Percentiles rank a stretch among this genome's conserved stretches.
phyloP scores from a whole-genome alignment of 371 early-diverging fungal genomes.

The Mucor indicus region DNA sequence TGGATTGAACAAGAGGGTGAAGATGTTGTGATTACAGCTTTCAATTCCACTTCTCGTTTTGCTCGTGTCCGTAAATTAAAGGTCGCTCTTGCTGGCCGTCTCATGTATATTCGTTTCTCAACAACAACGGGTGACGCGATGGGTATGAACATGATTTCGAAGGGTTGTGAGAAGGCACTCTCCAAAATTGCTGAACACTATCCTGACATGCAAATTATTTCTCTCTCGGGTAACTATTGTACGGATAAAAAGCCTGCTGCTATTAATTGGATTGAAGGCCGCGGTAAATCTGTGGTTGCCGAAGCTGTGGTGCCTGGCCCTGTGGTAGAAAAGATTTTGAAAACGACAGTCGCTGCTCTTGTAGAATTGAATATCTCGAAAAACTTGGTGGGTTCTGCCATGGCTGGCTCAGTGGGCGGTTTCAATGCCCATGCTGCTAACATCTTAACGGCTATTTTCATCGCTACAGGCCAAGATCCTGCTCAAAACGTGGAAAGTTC shows the following conservation, averaged over 20 bases:
- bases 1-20: slow-evolving; percentile 82
- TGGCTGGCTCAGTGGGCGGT: slow-evolving; percentile 93
- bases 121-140: slow-evolving; percentile 96
- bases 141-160: slow-evolving; percentile 99
- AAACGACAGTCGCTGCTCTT: slow-evolving; percentile 78
- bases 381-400: slow-evolving; percentile 93
- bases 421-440: slow-evolving; percentile 97
- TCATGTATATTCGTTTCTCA: slow-evolving; percentile 82
- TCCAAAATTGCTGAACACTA: slow-evolving; percentile 57
- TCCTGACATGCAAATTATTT: slow-evolving; percentile 76
- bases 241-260: slow-evolving; percentile 98
- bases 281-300: slow-evolving; percentile 92
- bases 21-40: slow-evolving; percentile 65
- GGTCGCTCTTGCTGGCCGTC: slow-evolving; percentile 78
- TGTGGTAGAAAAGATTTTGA: slow-evolving; percentile 79
- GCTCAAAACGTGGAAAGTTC: slow-evolving; percentile 95
- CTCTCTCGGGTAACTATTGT: slow-evolving; percentile 92
- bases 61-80: slow-evolving; percentile 82
- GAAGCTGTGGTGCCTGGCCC: slow-evolving; percentile 82
- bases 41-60: slow-evolving; percentile 88
- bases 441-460: slow-evolving; percentile 87
- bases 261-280: slow-evolving; percentile 96
- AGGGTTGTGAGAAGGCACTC: slow-evolving; percentile 84
- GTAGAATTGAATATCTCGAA: slow-evolving; percentile 82
- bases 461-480: slow-evolving; percentile 97